Percentiles rank a stretch among this genome's conserved stretches.
Evolutionary conservation across 495 filamentous ascomycete genomes (phyloP).

Genomic region (Neurospora sp.): DNA sequence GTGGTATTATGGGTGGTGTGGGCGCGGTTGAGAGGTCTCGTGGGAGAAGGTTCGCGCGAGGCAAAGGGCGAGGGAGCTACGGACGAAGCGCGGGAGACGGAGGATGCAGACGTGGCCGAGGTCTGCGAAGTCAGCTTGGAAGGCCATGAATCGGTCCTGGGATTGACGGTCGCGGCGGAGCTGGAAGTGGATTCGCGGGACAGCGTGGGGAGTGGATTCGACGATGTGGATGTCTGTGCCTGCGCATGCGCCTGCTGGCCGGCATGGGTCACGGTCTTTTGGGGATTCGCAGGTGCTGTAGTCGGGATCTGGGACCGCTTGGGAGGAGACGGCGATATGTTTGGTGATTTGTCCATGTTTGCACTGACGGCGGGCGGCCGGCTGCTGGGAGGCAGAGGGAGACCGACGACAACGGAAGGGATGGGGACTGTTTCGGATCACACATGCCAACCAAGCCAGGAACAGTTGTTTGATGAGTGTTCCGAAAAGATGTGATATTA

Average conservation of each 20-base stretch:
- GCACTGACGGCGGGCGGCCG: conserved; percentile 8
- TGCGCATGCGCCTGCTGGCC: not conserved
- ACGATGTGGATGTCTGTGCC: not conserved
- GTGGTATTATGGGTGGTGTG: not conserved
- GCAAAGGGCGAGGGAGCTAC: conserved; percentile 35
- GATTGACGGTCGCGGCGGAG: conserved; percentile 32
- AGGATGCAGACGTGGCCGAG: conserved; percentile 31
- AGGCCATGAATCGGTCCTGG: conserved; percentile 24
- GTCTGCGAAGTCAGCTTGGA: conserved; percentile 19
- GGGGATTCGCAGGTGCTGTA: not conserved
- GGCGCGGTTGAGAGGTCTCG: conserved; percentile 16
- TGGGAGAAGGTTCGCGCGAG: conserved; percentile 43
- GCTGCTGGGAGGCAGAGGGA: conserved; percentile 2
- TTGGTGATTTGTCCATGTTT: conserved; percentile 27
- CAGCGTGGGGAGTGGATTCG: conserved; percentile 11
- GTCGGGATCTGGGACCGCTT: conserved; percentile 2
- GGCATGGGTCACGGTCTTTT: not conserved
- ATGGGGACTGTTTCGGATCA: conserved; percentile 10
- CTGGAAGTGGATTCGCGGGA: conserved; percentile 28
- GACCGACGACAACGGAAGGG: conserved; percentile 1
- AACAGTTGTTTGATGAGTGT: conserved; percentile 13
- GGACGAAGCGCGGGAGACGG: conserved; percentile 21
- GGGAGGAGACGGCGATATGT: conserved; percentile 9
- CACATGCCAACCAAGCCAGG: conserved; percentile 24
- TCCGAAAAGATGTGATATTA: conserved; percentile 8